phyloP scores from a whole-genome alignment of 179 eudicot genomes.

The Amaranthus tricolor region DNA sequence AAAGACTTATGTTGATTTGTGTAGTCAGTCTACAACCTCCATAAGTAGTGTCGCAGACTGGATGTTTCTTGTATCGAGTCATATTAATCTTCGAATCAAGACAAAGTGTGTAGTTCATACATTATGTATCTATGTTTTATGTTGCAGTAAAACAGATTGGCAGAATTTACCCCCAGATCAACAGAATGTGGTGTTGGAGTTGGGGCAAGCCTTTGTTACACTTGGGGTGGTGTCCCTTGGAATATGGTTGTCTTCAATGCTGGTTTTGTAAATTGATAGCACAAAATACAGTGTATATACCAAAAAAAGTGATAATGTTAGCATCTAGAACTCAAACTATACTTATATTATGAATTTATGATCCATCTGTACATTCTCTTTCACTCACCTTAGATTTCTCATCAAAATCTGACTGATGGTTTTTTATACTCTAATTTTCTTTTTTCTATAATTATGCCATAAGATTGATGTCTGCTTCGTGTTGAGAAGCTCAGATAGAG shows the following conservation, averaged over 20 bases:
- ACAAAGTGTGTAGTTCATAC: too few relatives aligned
- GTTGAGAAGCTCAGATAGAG: too few relatives aligned
- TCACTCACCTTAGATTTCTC: not conserved
- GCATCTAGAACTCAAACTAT: constrained; percentile 13
- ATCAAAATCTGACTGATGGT: not conserved
- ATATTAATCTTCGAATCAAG: too few relatives aligned
- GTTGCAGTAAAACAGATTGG: constrained; percentile 78
- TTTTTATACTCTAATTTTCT: not conserved
- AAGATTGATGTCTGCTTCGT: too few relatives aligned
- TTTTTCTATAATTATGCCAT: too few relatives aligned
- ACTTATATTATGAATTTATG: not conserved
- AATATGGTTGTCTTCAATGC: constrained; percentile 68
- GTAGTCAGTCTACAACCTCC: too few relatives aligned
- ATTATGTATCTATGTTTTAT: not conserved
- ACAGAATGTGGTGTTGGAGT: constrained; percentile 51
- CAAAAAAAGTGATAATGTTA: constrained; percentile 1
- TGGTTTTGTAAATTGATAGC: constrained; percentile 37
- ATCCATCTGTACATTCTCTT: not conserved
- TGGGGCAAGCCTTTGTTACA: constrained; percentile 82
- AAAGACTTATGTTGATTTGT: too few relatives aligned
- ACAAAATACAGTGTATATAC: constrained; percentile 28
- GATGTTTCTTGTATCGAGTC: too few relatives aligned
- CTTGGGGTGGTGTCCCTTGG: constrained; percentile 71
- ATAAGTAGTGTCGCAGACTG: too few relatives aligned
- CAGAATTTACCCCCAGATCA: constrained; percentile 47